phyloP scores from a whole-genome alignment of 495 filamentous ascomycete species.

The Astrothelium subdiscretum region DNA sequence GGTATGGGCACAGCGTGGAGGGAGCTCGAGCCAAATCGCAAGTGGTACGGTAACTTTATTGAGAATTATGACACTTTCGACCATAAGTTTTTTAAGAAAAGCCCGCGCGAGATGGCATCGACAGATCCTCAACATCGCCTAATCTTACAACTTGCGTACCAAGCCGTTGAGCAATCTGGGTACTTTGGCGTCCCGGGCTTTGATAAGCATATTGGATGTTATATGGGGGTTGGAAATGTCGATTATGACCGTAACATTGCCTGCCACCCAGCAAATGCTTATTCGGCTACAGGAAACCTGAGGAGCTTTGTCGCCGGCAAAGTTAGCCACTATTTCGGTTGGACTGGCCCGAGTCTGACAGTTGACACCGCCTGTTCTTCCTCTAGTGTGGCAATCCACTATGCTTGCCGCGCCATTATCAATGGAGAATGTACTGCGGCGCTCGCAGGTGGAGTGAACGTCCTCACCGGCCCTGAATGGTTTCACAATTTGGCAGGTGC shows the following conservation, averaged over 20 bases:
- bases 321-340: background rate
- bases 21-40: background rate
- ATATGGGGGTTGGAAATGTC: conserved; percentile 24
- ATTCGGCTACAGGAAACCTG: conserved; percentile 7
- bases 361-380: conserved; percentile 1
- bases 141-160: background rate
- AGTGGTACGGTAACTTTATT: background rate
- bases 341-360: background rate
- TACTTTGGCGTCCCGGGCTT: background rate
- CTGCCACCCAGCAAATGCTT: background rate
- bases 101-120: background rate
- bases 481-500: background rate
- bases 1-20: background rate
- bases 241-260: conserved; percentile 16
- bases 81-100: background rate
- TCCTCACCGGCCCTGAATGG: conserved; percentile 12
- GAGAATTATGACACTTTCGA: background rate
- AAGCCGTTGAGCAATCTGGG: background rate
- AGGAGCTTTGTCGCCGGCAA: conserved; percentile 19
- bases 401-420: background rate
- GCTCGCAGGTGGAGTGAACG: background rate
- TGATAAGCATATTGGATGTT: conserved; percentile 23
- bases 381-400: background rate
- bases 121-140: background rate
- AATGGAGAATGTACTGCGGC: background rate